Conservation (phyloP, 257 asterid genomes). For the Anisodus tanguticus region DNA sequence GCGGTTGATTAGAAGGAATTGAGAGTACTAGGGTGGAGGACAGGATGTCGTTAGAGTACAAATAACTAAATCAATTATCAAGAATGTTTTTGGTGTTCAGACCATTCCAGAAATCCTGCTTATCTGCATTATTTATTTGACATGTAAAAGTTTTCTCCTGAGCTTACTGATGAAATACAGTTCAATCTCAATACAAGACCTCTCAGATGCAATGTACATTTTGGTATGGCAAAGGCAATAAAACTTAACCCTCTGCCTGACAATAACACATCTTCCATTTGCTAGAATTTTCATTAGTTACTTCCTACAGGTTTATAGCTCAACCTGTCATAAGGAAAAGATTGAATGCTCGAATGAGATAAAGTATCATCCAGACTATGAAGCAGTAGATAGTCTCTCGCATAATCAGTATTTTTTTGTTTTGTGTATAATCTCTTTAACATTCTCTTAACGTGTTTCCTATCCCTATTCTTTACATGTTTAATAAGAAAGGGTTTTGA, state of each 20-base stretch:
- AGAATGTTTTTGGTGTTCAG: not conserved
- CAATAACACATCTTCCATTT: not conserved
- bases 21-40: not conserved
- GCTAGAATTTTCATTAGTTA: not conserved
- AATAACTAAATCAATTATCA: not conserved
- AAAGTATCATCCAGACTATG: not conserved
- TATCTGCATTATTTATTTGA: not conserved
- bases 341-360: not conserved
- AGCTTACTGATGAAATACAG: not conserved
- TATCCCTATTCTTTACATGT: not conserved
- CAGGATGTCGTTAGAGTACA: not conserved
- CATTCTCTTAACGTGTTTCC: not conserved
- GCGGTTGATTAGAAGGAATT: not conserved
- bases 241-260: not conserved
- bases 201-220: not conserved
- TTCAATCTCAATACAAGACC: not conserved
- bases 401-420: not conserved
- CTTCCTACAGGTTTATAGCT: slow-evolving; percentile 19
- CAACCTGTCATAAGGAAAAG: not conserved
- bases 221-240: not conserved
- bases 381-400: not conserved
- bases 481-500: not conserved
- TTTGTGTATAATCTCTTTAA: not conserved
- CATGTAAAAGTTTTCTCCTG: not conserved
- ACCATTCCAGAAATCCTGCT: not conserved